A percentile compares a stretch with the other conserved stretches of the same genome.
These are phyloP conservation scores for Agarophyton chilense DNA, from an alignment of 23 red algal genomes.

Conservation along the genomic window DNA sequence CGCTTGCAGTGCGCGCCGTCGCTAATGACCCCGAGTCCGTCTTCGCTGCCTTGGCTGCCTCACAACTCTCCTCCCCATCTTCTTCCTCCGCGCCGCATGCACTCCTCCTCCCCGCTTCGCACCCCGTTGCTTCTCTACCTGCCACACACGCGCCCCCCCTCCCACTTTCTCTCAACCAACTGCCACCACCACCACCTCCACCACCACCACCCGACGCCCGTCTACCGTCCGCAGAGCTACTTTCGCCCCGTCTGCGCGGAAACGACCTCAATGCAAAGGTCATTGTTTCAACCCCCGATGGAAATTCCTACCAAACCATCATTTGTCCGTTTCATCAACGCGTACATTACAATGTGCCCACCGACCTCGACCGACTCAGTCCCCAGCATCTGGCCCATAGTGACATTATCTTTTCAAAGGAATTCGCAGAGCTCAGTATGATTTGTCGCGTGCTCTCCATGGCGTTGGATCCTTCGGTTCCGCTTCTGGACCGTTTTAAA, in stretches of 20 bases:
- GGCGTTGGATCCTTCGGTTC: conserved; percentile 76
- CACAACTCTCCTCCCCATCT: background rate
- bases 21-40: conserved; percentile 23
- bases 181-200: too few species aligned
- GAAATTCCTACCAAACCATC: conserved; percentile 19
- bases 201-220: background rate
- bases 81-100: background rate
- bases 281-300: conserved; percentile 28
- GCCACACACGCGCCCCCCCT: background rate
- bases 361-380: conserved; percentile 11
- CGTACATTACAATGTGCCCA: conserved; percentile 52
- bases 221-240: background rate
- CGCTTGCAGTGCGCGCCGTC: background rate
- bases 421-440: conserved; percentile 89
- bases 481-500: conserved; percentile 95
- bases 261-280: conserved; percentile 45
- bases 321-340: conserved; percentile 66
- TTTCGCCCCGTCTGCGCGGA: background rate
- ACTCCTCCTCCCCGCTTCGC: background rate
- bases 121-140: background rate
- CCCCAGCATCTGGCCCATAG: conserved; percentile 61
- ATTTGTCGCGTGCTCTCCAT: conserved; percentile 86
- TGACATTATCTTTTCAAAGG: conserved; percentile 84
- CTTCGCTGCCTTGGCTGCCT: conserved; percentile 19
- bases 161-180: too few species aligned